These are phyloP conservation scores for Phytophthora sp. DNA, from an alignment of 352 stramenopile species.

Conservation along the genomic window DNA sequence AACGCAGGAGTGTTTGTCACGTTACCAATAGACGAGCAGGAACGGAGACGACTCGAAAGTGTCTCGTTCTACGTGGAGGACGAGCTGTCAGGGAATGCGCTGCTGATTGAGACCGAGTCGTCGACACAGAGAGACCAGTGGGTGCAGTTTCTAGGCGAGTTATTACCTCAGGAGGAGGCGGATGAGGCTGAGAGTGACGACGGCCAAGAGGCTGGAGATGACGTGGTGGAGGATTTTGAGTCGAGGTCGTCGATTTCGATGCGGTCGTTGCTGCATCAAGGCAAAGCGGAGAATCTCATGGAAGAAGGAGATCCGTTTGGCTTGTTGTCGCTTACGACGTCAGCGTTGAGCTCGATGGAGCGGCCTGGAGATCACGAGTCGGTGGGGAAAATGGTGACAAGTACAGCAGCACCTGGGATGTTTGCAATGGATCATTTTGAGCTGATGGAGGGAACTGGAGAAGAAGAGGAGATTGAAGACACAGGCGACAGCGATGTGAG, in stretches of 20 bases:
- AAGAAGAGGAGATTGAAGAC: slow-evolving; percentile 37
- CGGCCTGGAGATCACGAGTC: slow-evolving; percentile 4
- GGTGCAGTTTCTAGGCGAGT: slow-evolving; percentile 29
- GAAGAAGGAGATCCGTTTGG: slow-evolving; percentile 54
- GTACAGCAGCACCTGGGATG: slow-evolving; percentile 39
- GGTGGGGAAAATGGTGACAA: neutral
- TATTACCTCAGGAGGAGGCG: slow-evolving; percentile 15
- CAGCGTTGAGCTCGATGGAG: slow-evolving; percentile 42
- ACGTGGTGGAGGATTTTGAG: slow-evolving; percentile 36
- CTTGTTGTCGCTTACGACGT: slow-evolving; percentile 53
- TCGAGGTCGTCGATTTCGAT: slow-evolving; percentile 30
- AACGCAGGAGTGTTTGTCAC: slow-evolving; percentile 10
- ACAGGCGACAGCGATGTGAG: slow-evolving; percentile 27
- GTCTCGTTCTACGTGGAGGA: slow-evolving; percentile 63
- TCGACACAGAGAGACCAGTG: slow-evolving; percentile 41
- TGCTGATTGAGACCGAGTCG: slow-evolving; percentile 40
- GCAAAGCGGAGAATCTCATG: slow-evolving; percentile 47
- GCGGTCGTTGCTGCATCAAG: slow-evolving; percentile 45
- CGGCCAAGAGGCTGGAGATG: slow-evolving; percentile 14
- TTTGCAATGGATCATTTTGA: slow-evolving; percentile 63
- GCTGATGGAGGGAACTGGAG: slow-evolving; percentile 28
- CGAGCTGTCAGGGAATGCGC: slow-evolving; percentile 8
- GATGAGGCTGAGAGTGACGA: slow-evolving; percentile 16
- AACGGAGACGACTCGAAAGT: slow-evolving; percentile 40
- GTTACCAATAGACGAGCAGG: slow-evolving; percentile 22